Evolutionary conservation across 2,329 filamentous ascomycete genomes (phyloP).

Genomic region (Bisporella sp.): DNA sequence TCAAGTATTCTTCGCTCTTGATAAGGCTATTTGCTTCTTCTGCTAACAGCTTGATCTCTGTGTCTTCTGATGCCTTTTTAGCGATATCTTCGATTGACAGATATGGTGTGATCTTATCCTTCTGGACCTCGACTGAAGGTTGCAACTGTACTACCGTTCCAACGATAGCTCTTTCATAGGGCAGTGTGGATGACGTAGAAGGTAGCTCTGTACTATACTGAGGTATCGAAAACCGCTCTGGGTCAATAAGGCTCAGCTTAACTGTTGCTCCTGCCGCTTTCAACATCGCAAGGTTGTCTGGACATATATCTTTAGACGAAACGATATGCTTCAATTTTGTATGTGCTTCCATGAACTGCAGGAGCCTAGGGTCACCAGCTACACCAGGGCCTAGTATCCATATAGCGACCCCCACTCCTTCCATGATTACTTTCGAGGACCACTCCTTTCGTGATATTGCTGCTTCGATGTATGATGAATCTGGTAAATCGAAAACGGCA

Average conservation of each 20-base stretch:
- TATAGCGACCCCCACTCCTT: constrained; percentile 59
- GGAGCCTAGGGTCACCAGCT: constrained; percentile 52
- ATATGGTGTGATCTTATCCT: constrained; percentile 39
- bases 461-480: constrained; percentile 59
- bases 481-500: constrained; percentile 73
- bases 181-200: background rate
- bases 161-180: constrained; percentile 17
- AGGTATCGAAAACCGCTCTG: constrained; percentile 65
- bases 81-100: constrained; percentile 35
- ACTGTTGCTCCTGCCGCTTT: constrained; percentile 60
- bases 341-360: constrained; percentile 61
- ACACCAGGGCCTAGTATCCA: constrained; percentile 77
- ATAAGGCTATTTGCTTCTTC: constrained; percentile 35
- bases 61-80: constrained; percentile 32
- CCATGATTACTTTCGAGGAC: constrained; percentile 56
- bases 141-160: constrained; percentile 20
- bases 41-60: constrained; percentile 47
- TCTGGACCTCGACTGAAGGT: constrained; percentile 28
- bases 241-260: constrained; percentile 66
- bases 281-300: constrained; percentile 68
- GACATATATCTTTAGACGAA: constrained; percentile 64
- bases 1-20: constrained; percentile 38
- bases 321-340: constrained; percentile 65
- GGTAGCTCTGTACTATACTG: constrained; percentile 44
- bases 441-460: constrained; percentile 70